Conservation (phyloP, 257 asterid genomes). For the Buddleja alternifolia region DNA sequence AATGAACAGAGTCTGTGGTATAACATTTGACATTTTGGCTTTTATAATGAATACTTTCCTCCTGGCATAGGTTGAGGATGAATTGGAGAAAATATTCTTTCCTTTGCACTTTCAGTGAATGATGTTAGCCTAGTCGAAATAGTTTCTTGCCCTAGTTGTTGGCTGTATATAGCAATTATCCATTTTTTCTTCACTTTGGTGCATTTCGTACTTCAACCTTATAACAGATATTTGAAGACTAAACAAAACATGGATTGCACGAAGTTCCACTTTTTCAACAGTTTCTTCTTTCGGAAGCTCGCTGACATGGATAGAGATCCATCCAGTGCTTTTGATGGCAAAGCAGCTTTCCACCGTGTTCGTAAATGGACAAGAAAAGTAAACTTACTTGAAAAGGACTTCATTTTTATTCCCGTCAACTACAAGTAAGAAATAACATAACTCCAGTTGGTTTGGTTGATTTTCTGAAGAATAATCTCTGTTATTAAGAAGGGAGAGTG, state of each 20-base stretch:
- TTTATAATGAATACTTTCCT: slow-evolving; percentile 18
- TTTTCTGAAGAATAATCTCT: slow-evolving; percentile 32
- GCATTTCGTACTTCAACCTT: slow-evolving; percentile 33
- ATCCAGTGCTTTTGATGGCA: slow-evolving; percentile 81
- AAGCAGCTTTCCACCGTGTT: slow-evolving; percentile 90
- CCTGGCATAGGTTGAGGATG: slow-evolving; percentile 7
- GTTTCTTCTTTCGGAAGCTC: slow-evolving; percentile 93
- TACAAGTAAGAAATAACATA: slow-evolving; percentile 63
- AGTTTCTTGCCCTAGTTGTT: slow-evolving; percentile 17
- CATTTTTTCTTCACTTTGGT: slow-evolving; percentile 21
- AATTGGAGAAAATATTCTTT: slow-evolving; percentile 12
- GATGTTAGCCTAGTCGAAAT: slow-evolving; percentile 18
- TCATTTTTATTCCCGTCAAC: slow-evolving; percentile 88
- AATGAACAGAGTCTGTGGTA: slow-evolving; percentile 14
- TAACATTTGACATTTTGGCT: slow-evolving; percentile 11
- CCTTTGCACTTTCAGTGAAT: slow-evolving; percentile 12
- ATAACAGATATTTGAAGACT: slow-evolving; percentile 75
- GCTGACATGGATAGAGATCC: slow-evolving; percentile 96
- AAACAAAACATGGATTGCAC: slow-evolving; percentile 51
- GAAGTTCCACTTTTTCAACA: slow-evolving; percentile 85
- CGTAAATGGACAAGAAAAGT: slow-evolving; percentile 98
- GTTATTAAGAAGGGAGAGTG: slow-evolving; percentile 27
- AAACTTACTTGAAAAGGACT: slow-evolving; percentile 86
- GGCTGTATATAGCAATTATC: slow-evolving; percentile 3
- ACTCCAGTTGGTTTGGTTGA: slow-evolving; percentile 24